Evolutionary conservation across 768 basidiomycete species (phyloP), one percentile per base, ranked within the genome.

Genomic region (Tephrocybe sp.): DNA sequence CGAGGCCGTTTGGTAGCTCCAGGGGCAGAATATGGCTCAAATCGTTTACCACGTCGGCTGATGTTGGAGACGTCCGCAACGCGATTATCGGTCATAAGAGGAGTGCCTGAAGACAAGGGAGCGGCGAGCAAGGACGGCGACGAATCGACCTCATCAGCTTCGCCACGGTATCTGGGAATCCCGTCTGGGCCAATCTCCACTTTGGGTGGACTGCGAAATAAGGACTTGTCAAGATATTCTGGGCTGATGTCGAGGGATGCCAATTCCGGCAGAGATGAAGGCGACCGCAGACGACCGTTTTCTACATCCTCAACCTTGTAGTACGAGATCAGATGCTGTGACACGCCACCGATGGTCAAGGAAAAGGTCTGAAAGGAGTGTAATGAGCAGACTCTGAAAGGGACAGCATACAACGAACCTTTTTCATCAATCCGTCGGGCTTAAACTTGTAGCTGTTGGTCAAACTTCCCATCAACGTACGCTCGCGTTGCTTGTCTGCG

Each of bases 391-490:
- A 26, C 32, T 39, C 48, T 44, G 23, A 40, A 35, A 12, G 16
- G 8, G 9, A 50, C 9, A 23, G n/a, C 12, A 26, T 11, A 33
- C 23, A 13, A 68, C 81, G 59, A 39, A 93, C 96, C 83, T 98
- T 97, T 77, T 98, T 98, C 84, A 98, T 92, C 67, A 98, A 79
- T 6, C 96, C 96, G 51, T 92, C 87, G 0, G 78, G 68, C 64
- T 95, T 96, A 79, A 96, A 98, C 68, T 92, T 92, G 77, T 89
- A 87, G 65, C 83, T 88, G 69, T 92, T 94, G 8, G 94, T 97
- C 62, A 98, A 70, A 61, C 91, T 93, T 30, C 95, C 95, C 45
- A 96, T 82, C 32, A 98, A 76, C 20, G 81, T 83, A 43, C 92
- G 75, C 67, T 97, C 94, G 41, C 85, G 79, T 38, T 84, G 77